A percentile compares a stretch with the other conserved stretches of the same genome.
Evolutionary conservation across 1,139 yeast genomes (phyloP).

Genomic region (Geotrichum macrosporum): DNA sequence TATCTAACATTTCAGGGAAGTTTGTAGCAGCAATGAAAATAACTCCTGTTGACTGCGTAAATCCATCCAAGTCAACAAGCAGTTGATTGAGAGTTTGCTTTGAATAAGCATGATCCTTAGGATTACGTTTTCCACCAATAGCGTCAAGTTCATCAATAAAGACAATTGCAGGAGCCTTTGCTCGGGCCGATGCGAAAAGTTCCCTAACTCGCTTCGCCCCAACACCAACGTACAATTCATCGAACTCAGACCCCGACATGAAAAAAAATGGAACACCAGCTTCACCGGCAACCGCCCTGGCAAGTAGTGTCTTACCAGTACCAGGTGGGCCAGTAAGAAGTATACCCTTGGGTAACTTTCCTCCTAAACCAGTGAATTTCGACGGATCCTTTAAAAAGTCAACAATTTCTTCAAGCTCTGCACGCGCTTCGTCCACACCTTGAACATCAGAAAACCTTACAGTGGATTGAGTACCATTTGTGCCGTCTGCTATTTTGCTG

Average conservation of each 20-base stretch:
- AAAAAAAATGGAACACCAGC: conserved; percentile 98
- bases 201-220: conserved; percentile 98
- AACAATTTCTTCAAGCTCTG: conserved; percentile 93
- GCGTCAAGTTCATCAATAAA: conserved; percentile 97
- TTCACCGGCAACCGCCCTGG: conserved; percentile 98
- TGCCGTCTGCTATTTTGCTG: conserved; percentile 34
- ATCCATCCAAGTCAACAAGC: conserved; percentile 94
- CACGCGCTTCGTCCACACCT: conserved; percentile 98
- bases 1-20: conserved; percentile 94
- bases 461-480: conserved; percentile 72
- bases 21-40: conserved; percentile 97
- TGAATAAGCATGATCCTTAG: conserved; percentile 96
- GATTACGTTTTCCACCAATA: conserved; percentile 95
- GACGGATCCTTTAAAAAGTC: conserved; percentile 95
- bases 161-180: conserved; percentile 93
- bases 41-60: conserved; percentile 86
- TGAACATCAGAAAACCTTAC: conserved; percentile 90
- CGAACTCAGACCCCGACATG: conserved; percentile 98
- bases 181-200: conserved; percentile 85
- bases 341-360: conserved; percentile 95
- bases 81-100: conserved; percentile 95
- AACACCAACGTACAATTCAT: conserved; percentile 96
- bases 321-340: conserved; percentile 98
- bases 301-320: conserved; percentile 95
- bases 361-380: conserved; percentile 93